These are phyloP conservation scores for Aspergillus affinis DNA, from an alignment of 495 filamentous ascomycete species.

Conservation along the genomic window DNA sequence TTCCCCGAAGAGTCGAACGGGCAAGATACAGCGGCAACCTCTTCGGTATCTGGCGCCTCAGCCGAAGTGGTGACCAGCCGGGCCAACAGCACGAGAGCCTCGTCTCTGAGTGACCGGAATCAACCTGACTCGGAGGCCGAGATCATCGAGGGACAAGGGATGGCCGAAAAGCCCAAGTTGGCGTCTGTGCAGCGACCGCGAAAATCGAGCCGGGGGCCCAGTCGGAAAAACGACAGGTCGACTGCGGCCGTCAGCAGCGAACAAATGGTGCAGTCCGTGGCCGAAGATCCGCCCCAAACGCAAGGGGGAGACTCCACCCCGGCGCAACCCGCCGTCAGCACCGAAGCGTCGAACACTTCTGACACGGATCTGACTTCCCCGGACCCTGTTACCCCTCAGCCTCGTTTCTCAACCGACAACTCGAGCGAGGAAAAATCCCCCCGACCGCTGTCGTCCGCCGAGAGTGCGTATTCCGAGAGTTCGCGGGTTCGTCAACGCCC, in stretches of 20 bases:
- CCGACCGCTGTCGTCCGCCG: slow-evolving; percentile 33
- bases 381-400: slow-evolving; percentile 13
- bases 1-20: slow-evolving; percentile 10
- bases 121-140: slow-evolving; percentile 24
- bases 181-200: slow-evolving; percentile 36
- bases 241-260: slow-evolving; percentile 27
- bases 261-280: slow-evolving; percentile 16
- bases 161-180: slow-evolving; percentile 34
- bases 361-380: slow-evolving; percentile 24
- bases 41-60: slow-evolving; percentile 10
- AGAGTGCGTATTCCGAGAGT: slow-evolving; percentile 36
- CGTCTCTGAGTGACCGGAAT: slow-evolving; percentile 23
- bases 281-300: slow-evolving; percentile 25
- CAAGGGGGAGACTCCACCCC: slow-evolving; percentile 34
- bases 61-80: slow-evolving; percentile 22
- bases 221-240: slow-evolving; percentile 27
- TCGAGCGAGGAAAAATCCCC: slow-evolving; percentile 9
- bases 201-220: slow-evolving; percentile 31
- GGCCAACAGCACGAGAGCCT: slow-evolving; percentile 23
- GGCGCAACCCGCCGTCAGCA: slow-evolving; percentile 23
- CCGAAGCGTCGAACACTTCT: slow-evolving; percentile 18
- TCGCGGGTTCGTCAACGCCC: slow-evolving; percentile 31
- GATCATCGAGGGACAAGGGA: slow-evolving; percentile 40
- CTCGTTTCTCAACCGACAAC: slow-evolving; percentile 12
- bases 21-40: slow-evolving; percentile 21